Conservation (phyloP, 345 rosid species). For the Camelina neglecta region DNA sequence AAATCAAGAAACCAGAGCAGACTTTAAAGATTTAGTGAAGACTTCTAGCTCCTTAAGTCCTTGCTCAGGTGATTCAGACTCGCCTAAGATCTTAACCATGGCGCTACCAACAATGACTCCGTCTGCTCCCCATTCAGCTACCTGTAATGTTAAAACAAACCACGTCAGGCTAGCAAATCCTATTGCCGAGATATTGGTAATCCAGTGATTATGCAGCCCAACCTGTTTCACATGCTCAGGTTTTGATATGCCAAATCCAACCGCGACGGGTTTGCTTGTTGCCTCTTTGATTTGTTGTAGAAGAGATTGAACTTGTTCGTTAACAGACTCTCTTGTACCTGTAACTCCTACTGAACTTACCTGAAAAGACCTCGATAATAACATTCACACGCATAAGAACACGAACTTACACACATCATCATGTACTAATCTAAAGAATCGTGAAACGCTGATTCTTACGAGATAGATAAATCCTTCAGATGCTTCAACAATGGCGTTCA, state of each 20-base stretch:
- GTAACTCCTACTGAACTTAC: conserved; percentile 91
- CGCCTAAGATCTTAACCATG: conserved; percentile 71
- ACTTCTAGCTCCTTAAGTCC: conserved; percentile 68
- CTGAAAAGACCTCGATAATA: conserved; percentile 45
- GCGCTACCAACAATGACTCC: conserved; percentile 91
- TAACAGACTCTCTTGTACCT: conserved; percentile 81
- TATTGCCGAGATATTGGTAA: not conserved
- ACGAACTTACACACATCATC: not conserved
- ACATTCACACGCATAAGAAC: not conserved
- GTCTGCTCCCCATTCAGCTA: conserved; percentile 90
- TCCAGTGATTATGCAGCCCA: conserved; percentile 18
- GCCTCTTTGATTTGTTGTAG: conserved; percentile 72
- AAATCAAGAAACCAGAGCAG: conserved; percentile 60
- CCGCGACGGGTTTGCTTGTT: conserved; percentile 75
- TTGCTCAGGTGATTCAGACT: conserved; percentile 73
- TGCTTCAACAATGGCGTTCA: conserved; percentile 84
- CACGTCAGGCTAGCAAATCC: not conserved
- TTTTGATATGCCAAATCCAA: conserved; percentile 82
- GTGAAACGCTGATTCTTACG: conserved; percentile 50
- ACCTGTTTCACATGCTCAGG: conserved; percentile 89
- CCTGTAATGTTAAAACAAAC: conserved; percentile 42
- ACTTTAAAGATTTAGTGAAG: conserved; percentile 65
- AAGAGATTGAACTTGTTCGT: conserved; percentile 64
- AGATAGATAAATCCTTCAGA: conserved; percentile 89
- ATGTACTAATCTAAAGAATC: not conserved